phyloP scores from a whole-genome alignment of 2,329 filamentous ascomycete genomes.

The Alternaria hordeiaustralica region DNA sequence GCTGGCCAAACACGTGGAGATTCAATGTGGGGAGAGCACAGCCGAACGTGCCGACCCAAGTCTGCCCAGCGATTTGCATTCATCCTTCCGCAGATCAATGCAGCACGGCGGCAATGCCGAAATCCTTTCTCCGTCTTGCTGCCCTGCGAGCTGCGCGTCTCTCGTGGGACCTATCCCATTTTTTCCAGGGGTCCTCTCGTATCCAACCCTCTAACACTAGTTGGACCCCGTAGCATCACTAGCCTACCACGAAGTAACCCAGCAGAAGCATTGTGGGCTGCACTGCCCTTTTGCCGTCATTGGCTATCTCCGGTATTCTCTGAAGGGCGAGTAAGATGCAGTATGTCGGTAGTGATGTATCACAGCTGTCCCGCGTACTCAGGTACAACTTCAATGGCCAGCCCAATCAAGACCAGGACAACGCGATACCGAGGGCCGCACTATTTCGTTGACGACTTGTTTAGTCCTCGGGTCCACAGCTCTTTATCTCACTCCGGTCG shows the following conservation, averaged over 20 bases:
- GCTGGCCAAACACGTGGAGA: conserved; percentile 27
- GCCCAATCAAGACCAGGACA: not conserved
- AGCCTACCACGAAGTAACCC: not conserved
- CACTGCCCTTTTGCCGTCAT: not conserved
- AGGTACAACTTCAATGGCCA: not conserved
- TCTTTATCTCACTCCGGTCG: not conserved
- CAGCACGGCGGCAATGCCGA: conserved; percentile 3
- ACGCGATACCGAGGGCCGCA: not conserved
- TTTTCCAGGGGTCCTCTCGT: not conserved
- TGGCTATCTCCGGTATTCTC: not conserved
- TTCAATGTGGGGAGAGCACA: conserved; percentile 24
- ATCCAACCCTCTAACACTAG: not conserved
- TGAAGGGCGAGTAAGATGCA: not conserved
- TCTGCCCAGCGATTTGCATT: conserved; percentile 4
- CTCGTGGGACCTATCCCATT: not conserved
- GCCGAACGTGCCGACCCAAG: conserved; percentile 25
- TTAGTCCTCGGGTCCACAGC: too few relatives aligned
- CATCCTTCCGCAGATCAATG: conserved; percentile 23
- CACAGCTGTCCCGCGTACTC: not conserved
- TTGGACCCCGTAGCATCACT: not conserved
- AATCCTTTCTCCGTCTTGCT: not conserved
- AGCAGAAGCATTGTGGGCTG: not conserved
- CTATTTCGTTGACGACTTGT: not conserved
- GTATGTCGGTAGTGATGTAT: not conserved
- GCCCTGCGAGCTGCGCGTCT: not conserved